A percentile compares a stretch with the other conserved stretches of the same genome.
These are phyloP conservation scores for Rubroshorea leprosula DNA, from an alignment of 345 rosid species.

Conservation along the genomic window DNA sequence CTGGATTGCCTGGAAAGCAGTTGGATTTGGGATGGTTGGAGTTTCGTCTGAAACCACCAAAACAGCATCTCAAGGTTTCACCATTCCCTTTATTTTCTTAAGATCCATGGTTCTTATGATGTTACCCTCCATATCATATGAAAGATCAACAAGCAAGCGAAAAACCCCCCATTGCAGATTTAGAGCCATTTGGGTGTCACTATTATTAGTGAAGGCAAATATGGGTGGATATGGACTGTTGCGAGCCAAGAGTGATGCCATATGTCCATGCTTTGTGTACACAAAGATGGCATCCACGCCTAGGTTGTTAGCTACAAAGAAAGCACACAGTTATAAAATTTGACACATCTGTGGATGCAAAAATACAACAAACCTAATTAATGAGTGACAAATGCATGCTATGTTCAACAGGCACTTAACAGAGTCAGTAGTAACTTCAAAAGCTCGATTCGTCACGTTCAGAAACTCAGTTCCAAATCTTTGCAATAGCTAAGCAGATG, in stretches of 20 bases:
- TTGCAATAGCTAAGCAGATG: too few species aligned
- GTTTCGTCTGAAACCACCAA: constrained; percentile 55
- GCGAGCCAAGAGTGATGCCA: constrained; percentile 70
- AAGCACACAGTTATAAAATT: constrained; percentile 1
- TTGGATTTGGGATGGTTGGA: constrained; percentile 27
- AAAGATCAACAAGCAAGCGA: constrained; percentile 36
- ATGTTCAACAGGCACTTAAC: too few species aligned
- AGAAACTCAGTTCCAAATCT: too few species aligned
- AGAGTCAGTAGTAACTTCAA: too few species aligned
- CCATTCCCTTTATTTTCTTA: constrained; percentile 43
- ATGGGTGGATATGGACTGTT: constrained; percentile 71
- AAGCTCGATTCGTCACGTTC: too few species aligned
- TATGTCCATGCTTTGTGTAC: constrained; percentile 58
- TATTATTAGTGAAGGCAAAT: constrained; percentile 48
- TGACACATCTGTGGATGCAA: background rate
- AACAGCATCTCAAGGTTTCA: constrained; percentile 37
- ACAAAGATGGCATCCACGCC: constrained; percentile 67
- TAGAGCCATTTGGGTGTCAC: constrained; percentile 45
- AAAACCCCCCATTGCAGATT: constrained; percentile 71
- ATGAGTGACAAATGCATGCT: too few species aligned
- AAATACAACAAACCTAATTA: too few species aligned
- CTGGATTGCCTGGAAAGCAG: constrained; percentile 47
- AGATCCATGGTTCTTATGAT: constrained; percentile 36
- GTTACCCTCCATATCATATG: constrained; percentile 56
- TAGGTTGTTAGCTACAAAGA: constrained; percentile 51